A percentile compares a stretch with the other conserved stretches of the same genome.
Evolutionary conservation across 2,329 filamentous ascomycete genomes (phyloP).

Genomic region (Fusarium camptoceras): DNA sequence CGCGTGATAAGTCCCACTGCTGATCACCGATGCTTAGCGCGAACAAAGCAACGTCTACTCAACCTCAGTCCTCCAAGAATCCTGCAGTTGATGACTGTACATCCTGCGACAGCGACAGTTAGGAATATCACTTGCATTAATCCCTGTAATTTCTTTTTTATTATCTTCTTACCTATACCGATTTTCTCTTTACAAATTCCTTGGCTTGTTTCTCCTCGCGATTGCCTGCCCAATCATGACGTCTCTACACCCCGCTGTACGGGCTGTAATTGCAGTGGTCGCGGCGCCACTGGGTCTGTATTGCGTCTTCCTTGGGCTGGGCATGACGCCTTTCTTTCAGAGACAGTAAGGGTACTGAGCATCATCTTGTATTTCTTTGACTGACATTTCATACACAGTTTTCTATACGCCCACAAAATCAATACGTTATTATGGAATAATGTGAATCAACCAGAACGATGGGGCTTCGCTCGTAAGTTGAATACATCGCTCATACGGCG

Average conservation of each 20-base stretch:
- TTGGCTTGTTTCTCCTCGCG: background rate
- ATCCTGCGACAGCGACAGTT: background rate
- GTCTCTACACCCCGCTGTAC: conserved; percentile 41
- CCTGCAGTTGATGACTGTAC: conserved; percentile 8
- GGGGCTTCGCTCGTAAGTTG: conserved; percentile 82
- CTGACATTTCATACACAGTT: conserved; percentile 60
- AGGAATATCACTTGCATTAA: background rate
- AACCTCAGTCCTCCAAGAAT: conserved; percentile 40
- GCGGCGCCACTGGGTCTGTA: conserved; percentile 73
- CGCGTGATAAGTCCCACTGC: conserved; percentile 34
- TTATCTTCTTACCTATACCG: background rate
- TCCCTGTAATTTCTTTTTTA: conserved; percentile 1
- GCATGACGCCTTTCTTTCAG: conserved; percentile 79
- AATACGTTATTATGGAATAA: conserved; percentile 79
- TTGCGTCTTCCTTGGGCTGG: conserved; percentile 70
- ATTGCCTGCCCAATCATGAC: conserved; percentile 27
- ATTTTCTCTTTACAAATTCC: background rate
- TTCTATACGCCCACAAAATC: conserved; percentile 85
- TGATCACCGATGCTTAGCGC: conserved; percentile 41
- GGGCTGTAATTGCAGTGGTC: conserved; percentile 62
- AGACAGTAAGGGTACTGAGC: conserved; percentile 69
- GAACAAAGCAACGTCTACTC: conserved; percentile 38
- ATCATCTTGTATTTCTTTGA: background rate
- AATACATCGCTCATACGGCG: background rate
- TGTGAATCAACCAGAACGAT: conserved; percentile 80